phyloP scores from a whole-genome alignment of 768 basidiomycete genomes.

The Candolleomyces aberdarensis region DNA sequence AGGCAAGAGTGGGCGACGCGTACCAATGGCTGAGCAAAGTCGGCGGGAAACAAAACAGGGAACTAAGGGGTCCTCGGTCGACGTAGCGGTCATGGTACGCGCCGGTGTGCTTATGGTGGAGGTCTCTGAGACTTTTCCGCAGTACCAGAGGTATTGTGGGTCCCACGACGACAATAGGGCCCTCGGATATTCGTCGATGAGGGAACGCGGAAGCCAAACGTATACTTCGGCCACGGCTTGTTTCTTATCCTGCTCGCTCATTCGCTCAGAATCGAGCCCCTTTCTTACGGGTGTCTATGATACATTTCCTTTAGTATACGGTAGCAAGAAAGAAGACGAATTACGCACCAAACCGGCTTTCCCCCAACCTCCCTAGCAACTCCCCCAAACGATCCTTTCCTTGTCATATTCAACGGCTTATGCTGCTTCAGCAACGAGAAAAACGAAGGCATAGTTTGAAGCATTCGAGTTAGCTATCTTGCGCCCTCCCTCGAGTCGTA shows the following conservation, averaged over 20 bases:
- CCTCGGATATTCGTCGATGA: no score
- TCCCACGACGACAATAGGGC: neutral
- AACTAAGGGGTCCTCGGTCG: no score
- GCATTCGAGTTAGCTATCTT: no score
- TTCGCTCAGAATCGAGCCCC: constrained; percentile 95
- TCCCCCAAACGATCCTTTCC: constrained; percentile 96
- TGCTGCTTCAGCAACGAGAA: constrained; percentile 65
- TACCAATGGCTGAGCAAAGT: constrained; percentile 81
- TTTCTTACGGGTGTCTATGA: constrained; percentile 83
- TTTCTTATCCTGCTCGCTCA: constrained; percentile 93
- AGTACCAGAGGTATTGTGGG: neutral
- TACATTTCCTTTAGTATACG: constrained; percentile 2
- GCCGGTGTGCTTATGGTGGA: constrained; percentile 95
- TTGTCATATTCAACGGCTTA: constrained; percentile 87
- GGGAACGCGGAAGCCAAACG: constrained; percentile 26
- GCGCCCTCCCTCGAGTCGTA: no score
- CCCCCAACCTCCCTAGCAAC: constrained; percentile 93
- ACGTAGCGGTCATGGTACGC: constrained; percentile 91
- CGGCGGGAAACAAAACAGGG: no score
- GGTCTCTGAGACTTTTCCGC: constrained; percentile 94
- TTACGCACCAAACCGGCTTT: constrained; percentile 73
- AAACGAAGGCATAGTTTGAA: no score
- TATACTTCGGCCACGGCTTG: constrained; percentile 99
- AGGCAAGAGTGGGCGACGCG: no score
- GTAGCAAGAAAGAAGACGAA: neutral